Evolutionary conservation across 768 basidiomycete genomes (phyloP).

Genomic region (Mycena sanguinolenta): DNA sequence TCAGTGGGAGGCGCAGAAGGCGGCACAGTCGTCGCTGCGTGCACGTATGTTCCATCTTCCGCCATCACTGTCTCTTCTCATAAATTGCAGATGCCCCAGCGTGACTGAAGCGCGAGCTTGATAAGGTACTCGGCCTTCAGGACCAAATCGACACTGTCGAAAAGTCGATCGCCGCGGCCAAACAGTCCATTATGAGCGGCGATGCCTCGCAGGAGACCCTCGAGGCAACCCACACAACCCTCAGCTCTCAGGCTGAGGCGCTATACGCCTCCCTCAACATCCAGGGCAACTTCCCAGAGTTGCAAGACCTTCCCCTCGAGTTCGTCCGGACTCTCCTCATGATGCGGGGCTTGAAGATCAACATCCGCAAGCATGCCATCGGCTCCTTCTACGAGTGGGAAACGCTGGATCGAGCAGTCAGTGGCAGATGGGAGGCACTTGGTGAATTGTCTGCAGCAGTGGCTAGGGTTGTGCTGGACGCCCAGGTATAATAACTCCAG

Average conservation of each 20-base stretch:
- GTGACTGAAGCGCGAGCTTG: conserved; percentile 49
- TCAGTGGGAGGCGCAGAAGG: neutral
- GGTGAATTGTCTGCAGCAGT: conserved; percentile 43
- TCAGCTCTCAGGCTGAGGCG: conserved; percentile 47
- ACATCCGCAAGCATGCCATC: conserved; percentile 50
- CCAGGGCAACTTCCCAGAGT: conserved; percentile 47
- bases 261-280: conserved; percentile 54
- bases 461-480: too few species aligned
- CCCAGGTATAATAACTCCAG: conserved; percentile 25
- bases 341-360: conserved; percentile 55
- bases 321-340: conserved; percentile 50
- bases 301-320: conserved; percentile 44
- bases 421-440: conserved; percentile 46
- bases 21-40: neutral
- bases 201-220: neutral
- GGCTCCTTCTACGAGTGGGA: conserved; percentile 55
- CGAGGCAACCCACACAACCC: too few species aligned
- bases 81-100: conserved; percentile 43
- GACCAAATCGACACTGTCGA: conserved; percentile 43
- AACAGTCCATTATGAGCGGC: conserved; percentile 23
- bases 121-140: conserved; percentile 48
- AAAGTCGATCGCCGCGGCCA: conserved; percentile 35
- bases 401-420: conserved; percentile 48
- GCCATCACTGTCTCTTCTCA: neutral
- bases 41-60: neutral